phyloP scores from a whole-genome alignment of 345 rosid genomes.

The Ceriops tagal region DNA sequence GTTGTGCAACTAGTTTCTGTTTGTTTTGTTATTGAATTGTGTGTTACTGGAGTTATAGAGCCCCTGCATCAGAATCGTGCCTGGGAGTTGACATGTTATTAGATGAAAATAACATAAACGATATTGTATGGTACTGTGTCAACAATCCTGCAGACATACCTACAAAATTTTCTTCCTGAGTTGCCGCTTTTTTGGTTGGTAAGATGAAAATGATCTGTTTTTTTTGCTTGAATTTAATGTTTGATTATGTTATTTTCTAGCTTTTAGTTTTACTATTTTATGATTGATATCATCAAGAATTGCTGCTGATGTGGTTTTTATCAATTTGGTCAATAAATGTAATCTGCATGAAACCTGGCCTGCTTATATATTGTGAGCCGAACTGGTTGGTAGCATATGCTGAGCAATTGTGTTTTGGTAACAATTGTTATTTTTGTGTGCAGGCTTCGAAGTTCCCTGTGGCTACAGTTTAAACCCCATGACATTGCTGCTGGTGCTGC shows the following conservation, averaged over 20 bases:
- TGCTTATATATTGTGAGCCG: conserved; percentile 6
- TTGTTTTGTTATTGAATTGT: conserved; percentile 33
- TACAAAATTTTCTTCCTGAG: conserved; percentile 59
- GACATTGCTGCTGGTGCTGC: conserved; percentile 88
- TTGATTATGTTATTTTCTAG: conserved; percentile 2
- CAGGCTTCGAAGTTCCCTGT: conserved; percentile 77
- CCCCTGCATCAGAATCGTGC: conserved; percentile 55
- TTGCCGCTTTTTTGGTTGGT: conserved; percentile 67
- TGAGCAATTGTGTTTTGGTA: neutral
- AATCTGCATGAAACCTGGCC: conserved; percentile 25
- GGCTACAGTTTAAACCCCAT: conserved; percentile 80
- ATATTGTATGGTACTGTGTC: conserved; percentile 54
- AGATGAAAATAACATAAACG: conserved; percentile 52
- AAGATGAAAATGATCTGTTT: conserved; percentile 50
- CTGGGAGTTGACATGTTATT: conserved; percentile 52
- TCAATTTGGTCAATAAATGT: conserved; percentile 24
- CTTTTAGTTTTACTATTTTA: conserved; percentile 6
- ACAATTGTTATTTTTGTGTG: conserved; percentile 25
- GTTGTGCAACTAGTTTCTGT: conserved; percentile 21
- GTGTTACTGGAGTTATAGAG: conserved; percentile 21
- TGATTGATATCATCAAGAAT: neutral
- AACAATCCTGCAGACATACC: conserved; percentile 66
- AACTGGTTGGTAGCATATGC: conserved; percentile 28
- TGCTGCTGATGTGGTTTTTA: conserved; percentile 19
- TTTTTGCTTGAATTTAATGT: conserved; percentile 17